Evolutionary conservation across 106 monocot genomes (phyloP).

Genomic region (Ottelia alismoides): DNA sequence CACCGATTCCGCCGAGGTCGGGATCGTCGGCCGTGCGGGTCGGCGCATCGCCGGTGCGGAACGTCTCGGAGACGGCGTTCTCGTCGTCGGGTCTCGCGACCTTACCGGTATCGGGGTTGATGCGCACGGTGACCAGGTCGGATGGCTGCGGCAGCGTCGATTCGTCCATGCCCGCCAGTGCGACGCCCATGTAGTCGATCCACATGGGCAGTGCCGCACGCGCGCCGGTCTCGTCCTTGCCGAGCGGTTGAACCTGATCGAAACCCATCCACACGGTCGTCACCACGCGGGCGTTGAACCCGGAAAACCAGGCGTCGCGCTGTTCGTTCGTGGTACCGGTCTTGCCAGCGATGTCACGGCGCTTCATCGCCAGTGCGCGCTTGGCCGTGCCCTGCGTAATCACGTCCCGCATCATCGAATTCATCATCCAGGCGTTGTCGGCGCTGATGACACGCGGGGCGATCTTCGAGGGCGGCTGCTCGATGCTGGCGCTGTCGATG

Average conservation of each 20-base stretch:
- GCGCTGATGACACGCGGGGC: neutral
- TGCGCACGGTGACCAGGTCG: no score
- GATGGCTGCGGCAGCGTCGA: no score
- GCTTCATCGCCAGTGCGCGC: neutral
- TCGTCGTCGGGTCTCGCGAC: no score
- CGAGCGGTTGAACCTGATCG: neutral
- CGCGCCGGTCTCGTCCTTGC: neutral
- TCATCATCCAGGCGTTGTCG: neutral
- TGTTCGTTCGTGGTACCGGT: neutral
- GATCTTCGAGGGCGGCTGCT: neutral
- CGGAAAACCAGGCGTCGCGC: neutral
- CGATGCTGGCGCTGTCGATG: neutral
- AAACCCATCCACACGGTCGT: neutral
- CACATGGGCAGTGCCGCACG: neutral
- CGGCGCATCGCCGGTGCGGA: no score
- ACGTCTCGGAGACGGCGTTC: no score
- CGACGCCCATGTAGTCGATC: neutral
- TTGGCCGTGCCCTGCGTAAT: neutral
- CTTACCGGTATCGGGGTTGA: no score
- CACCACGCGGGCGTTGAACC: neutral
- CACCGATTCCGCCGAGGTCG: no score
- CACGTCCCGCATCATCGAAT: neutral
- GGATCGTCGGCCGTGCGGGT: no score
- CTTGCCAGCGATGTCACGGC: neutral
- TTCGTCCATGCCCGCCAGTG: no score